Base-by-base conservation (phyloP, 139 green algal species). In the Volvox africanus region DNA sequence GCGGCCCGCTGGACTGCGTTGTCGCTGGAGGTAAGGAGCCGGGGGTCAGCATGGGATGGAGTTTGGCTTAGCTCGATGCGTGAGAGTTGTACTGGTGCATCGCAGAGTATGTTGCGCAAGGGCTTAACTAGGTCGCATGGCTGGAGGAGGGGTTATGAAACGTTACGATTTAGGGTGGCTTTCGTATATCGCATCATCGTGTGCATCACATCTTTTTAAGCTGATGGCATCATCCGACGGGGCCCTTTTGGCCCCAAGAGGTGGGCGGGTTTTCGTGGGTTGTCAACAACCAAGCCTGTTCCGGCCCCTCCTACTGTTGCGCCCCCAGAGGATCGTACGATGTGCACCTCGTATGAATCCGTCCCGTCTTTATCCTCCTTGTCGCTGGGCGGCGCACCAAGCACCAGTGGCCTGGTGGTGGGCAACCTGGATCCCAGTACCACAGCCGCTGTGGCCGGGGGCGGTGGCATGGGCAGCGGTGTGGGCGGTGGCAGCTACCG, bases 1-100 rank as follows among this genome's bases (percentile, higher is more conserved):
- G 85, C 18, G 55, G 35, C 1, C 44, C 85, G 28, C 24, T 89
- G 36, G 85, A 89, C 28, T 82, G n/a, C n/a, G n/a, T 89, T n/a
- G 85, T 89, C 17, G 6, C 55, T 19, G 85, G 85, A 61, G 81
- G 61, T 77, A 62, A 77, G 81, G 30, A 55, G 44, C 44, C 5
- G 5, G 5, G 44, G 44, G 9, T 55, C 9, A 55, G 44, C 44
- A 55, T 55, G 44, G 44, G 44, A 55, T 55, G 44, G 44, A 9
- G 44, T 55, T 5, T 55, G 44, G 44, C 44, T 55, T 55, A 9
- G 44, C 44, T 55, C 44, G 44, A 55, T 55, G 44, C 9, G 44
- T 55, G 44, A 55, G 9, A 55, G 44, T 5, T 9, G 44, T 55
- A 55, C 44, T 14, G 44, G 44, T 55, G 44, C 44, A 55, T 5